These are phyloP conservation scores for Petunia hybrid DNA, from an alignment of 305 asterid genomes.

Conservation along the genomic window DNA sequence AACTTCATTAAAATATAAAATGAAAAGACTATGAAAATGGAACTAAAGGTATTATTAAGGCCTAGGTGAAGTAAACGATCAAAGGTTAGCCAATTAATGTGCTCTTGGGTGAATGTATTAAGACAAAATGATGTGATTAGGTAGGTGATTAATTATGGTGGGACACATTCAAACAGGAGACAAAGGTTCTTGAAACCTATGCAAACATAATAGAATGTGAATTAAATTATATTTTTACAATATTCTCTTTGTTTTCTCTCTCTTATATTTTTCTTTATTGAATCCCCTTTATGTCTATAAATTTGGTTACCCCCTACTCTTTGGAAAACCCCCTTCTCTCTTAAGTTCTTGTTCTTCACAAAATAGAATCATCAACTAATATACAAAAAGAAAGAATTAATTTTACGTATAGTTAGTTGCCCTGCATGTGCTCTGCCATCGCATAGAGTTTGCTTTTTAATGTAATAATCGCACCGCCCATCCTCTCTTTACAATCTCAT, in stretches of 20 bases:
- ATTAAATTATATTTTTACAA: background rate
- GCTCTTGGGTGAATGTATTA: background rate
- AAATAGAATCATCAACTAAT: constrained; percentile 1
- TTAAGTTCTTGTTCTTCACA: constrained; percentile 9
- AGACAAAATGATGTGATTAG: constrained; percentile 41
- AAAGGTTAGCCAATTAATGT: constrained; percentile 1
- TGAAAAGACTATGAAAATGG: background rate
- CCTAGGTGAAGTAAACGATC: background rate
- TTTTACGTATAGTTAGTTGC: constrained; percentile 43
- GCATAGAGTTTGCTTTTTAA: constrained; percentile 55
- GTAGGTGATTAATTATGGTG: constrained; percentile 41
- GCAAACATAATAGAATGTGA: background rate
- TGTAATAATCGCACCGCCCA: constrained; percentile 72
- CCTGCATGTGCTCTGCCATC: constrained; percentile 90
- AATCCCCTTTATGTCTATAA: constrained; percentile 25
- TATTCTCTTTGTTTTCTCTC: background rate
- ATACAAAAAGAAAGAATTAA: constrained; percentile 25
- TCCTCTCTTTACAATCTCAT: constrained; percentile 41
- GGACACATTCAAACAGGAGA: constrained; percentile 45
- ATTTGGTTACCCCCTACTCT: constrained; percentile 29
- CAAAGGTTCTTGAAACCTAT: constrained; percentile 35
- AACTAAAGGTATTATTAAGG: background rate
- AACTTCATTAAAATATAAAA: background rate
- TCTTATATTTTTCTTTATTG: background rate
- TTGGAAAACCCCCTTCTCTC: constrained; percentile 32